Conservation (phyloP, 2,329 filamentous ascomycete genomes). For the Mycosphaerella arachidis region DNA sequence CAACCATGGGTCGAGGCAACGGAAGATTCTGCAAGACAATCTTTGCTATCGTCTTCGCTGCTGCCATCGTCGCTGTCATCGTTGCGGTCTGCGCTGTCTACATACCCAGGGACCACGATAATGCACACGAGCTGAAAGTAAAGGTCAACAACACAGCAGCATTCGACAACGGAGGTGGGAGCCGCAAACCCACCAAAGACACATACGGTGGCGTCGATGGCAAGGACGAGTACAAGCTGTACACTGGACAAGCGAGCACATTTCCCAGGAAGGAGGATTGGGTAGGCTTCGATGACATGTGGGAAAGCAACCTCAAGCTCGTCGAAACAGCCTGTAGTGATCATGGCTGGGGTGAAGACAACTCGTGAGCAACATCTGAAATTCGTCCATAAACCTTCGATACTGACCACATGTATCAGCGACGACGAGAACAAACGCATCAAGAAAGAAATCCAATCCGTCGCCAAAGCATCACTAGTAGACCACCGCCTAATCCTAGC, state of each 20-base stretch:
- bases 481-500: constrained; percentile 42
- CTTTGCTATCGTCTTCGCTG: constrained; percentile 2
- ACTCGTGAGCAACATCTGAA: constrained; percentile 1
- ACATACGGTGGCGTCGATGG: constrained; percentile 3
- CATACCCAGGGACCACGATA: constrained; percentile 1
- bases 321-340: constrained; percentile 5
- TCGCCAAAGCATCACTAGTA: constrained; percentile 34
- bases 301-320: constrained; percentile 18
- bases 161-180: constrained; percentile 9
- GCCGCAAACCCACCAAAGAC: constrained; percentile 7
- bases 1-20: constrained; percentile 6
- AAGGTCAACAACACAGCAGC: constrained; percentile 11
- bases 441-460: constrained; percentile 34
- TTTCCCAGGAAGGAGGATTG: constrained; percentile 9
- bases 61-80: constrained; percentile 7
- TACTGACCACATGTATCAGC: constrained; percentile 21
- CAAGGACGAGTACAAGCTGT: constrained; percentile 11
- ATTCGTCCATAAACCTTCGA: not conserved
- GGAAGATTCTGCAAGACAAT: constrained; percentile 2
- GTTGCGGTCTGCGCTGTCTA: constrained; percentile 7
- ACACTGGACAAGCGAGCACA: constrained; percentile 7
- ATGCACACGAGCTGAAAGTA: not conserved
- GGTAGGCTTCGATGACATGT: constrained; percentile 29
- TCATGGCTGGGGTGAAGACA: constrained; percentile 7
- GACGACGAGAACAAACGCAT: constrained; percentile 37